Conservation (phyloP, 768 basidiomycete species). For the Grammothele lineata region DNA sequence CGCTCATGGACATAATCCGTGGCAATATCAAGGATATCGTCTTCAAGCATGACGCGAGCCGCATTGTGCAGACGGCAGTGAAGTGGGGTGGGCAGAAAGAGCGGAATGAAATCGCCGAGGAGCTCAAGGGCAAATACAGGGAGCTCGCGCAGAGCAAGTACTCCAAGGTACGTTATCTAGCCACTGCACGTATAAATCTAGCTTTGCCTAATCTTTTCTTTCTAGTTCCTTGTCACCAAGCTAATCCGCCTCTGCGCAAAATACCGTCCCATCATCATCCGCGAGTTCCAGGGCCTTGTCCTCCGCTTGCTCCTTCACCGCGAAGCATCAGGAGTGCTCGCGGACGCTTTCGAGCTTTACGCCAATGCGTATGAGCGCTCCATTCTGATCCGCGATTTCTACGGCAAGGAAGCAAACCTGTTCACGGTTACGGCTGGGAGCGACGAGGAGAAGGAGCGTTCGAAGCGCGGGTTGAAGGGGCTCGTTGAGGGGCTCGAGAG, state of each 20-base stretch:
- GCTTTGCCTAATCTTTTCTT: neutral
- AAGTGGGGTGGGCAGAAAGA: conserved; percentile 75
- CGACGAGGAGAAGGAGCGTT: conserved; percentile 57
- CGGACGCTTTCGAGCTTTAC: conserved; percentile 87
- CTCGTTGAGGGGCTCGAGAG: conserved; percentile 60
- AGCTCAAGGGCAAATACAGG: conserved; percentile 77
- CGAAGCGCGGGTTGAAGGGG: conserved; percentile 64
- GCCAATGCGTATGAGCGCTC: conserved; percentile 82
- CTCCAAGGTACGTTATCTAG: conserved; percentile 59
- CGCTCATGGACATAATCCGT: conserved; percentile 71
- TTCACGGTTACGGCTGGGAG: conserved; percentile 59
- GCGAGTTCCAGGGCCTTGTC: conserved; percentile 74
- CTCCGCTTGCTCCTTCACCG: conserved; percentile 78
- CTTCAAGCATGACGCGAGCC: conserved; percentile 89
- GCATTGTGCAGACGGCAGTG: conserved; percentile 77
- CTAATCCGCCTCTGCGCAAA: conserved; percentile 71
- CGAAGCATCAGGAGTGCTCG: conserved; percentile 78
- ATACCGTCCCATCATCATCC: conserved; percentile 71
- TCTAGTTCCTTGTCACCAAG: conserved; percentile 76
- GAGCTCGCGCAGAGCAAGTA: conserved; percentile 84
- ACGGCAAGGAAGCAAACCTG: conserved; percentile 80
- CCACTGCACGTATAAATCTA: neutral
- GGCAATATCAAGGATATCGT: conserved; percentile 84
- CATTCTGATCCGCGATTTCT: conserved; percentile 80
- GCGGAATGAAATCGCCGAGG: conserved; percentile 74